Conservation (phyloP, 371 early-diverging fungal species). For the Mortierella sp. region DNA sequence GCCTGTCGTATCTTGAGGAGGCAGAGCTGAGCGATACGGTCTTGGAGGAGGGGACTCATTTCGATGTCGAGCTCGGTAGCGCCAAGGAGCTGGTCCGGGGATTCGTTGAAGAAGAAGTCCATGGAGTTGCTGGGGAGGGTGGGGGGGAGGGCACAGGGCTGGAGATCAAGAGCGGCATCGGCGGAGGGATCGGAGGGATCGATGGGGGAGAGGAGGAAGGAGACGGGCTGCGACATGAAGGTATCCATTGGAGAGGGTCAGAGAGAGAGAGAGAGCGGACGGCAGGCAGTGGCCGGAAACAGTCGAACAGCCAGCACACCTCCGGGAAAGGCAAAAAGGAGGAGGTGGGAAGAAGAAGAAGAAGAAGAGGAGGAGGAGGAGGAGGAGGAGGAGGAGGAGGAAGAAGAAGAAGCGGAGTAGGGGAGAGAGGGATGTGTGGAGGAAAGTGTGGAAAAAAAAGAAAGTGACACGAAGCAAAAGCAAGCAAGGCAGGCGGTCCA, state of each 20-base stretch:
- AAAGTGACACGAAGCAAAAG: too few species aligned
- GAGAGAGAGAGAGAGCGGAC: neutral
- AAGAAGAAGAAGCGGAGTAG: neutral
- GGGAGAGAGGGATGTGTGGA: too few species aligned
- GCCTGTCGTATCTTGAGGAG: constrained; percentile 32
- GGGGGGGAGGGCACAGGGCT: neutral
- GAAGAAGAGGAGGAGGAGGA: neutral
- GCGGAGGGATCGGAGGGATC: too few species aligned
- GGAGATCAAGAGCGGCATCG: too few species aligned
- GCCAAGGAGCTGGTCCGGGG: constrained; percentile 15
- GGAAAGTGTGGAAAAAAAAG: too few species aligned
- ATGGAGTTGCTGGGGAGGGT: constrained; percentile 9
- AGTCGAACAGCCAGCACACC: neutral
- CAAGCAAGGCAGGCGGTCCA: too few species aligned
- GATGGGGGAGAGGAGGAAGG: too few species aligned
- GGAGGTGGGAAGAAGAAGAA: neutral
- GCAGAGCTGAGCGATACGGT: constrained; percentile 28
- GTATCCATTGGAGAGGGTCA: neutral
- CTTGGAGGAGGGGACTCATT: constrained; percentile 21
- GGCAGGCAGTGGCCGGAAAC: neutral
- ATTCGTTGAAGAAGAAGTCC: constrained; percentile 18
- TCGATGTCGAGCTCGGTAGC: constrained; percentile 28
- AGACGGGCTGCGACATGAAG: neutral
- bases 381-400: neutral
- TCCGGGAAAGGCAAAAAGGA: neutral